Evolutionary conservation across 768 basidiomycete genomes (phyloP), one percentile per base, ranked within the genome.

Genomic region (Sarcodon aspratus): DNA sequence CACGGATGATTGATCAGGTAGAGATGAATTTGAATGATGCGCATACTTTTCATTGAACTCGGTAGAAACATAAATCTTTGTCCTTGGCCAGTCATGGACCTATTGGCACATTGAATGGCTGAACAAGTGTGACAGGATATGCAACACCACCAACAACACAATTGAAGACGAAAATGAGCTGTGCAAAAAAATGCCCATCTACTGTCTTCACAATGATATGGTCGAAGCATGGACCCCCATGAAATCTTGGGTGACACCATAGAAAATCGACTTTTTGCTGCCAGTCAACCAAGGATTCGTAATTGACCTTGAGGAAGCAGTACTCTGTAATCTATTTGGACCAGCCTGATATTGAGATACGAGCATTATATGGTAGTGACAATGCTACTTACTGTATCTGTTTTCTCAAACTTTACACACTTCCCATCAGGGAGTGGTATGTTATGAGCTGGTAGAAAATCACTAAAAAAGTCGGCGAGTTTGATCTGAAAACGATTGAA

Each of bases 1-100:
- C 63, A 31, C 59, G 51, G 35, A 64, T 52, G 10, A 69, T 64
- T 27, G 65, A 66, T 9, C 38, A 35, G 8, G 59, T 51, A 7
- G 58, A 55, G 21, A 69, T 53, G 18, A 68, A 55, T 40, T 57
- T 54, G 0, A 53, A 42, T 0, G 50, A 27, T 18, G 46, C 32
- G 21, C 45, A 33, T 2, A 45, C 50, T 17, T 48, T 34, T 13
- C 49, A 31, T 3, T 51, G 52, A n/a, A 63, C 34, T 3, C 55
- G 44, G 46, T 49, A 49, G 10, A 66, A 52, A 0, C 52, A 15
- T n/a, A 67, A 49, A 42, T 59, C 58, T 5, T 45, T 47, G 21
- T 67, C 62, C 36, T 55, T 60, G 12, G 12, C 15, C 7, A 15
- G 44, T 5, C 53, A 51, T 45, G 45, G 36, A 9, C 44, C 52